Conservation (phyloP, 441 rosid species). For the Manihot esculenta region DNA sequence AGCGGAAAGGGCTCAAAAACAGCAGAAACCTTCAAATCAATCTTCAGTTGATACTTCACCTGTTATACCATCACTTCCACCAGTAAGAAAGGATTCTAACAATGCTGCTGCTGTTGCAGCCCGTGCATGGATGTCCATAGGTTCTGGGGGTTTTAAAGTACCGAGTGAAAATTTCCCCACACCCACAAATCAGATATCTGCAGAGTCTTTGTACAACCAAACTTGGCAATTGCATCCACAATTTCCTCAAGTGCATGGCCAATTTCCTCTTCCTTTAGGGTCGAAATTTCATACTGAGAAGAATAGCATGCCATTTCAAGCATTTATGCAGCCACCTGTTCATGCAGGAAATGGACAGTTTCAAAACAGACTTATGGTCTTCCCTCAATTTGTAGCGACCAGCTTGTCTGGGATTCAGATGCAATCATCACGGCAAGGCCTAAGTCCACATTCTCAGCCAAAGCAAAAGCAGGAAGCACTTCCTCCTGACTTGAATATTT, state of each 20-base stretch:
- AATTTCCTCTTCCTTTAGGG: constrained; percentile 46
- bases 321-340: constrained; percentile 51
- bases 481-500: constrained; percentile 87
- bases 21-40: constrained; percentile 44
- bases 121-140: constrained; percentile 89
- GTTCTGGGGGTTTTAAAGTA: constrained; percentile 63
- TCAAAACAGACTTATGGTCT: constrained; percentile 49
- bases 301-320: constrained; percentile 51
- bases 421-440: constrained; percentile 63
- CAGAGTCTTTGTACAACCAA: constrained; percentile 64
- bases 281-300: constrained; percentile 53
- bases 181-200: constrained; percentile 58
- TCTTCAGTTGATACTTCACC: constrained; percentile 30
- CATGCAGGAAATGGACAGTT: constrained; percentile 42
- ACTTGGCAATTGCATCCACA: constrained; percentile 57
- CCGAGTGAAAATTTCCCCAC: constrained; percentile 38
- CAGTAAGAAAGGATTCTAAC: constrained; percentile 52
- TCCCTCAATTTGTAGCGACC: constrained; percentile 58
- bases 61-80: constrained; percentile 34
- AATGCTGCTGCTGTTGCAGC: constrained; percentile 76
- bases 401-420: constrained; percentile 62
- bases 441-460: constrained; percentile 51
- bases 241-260: constrained; percentile 44
- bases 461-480: constrained; percentile 65
- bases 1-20: constrained; percentile 54